These are phyloP conservation scores for Pseudogymnoascus sp. DNA, from an alignment of 2,329 filamentous ascomycete genomes.

Conservation along the genomic window DNA sequence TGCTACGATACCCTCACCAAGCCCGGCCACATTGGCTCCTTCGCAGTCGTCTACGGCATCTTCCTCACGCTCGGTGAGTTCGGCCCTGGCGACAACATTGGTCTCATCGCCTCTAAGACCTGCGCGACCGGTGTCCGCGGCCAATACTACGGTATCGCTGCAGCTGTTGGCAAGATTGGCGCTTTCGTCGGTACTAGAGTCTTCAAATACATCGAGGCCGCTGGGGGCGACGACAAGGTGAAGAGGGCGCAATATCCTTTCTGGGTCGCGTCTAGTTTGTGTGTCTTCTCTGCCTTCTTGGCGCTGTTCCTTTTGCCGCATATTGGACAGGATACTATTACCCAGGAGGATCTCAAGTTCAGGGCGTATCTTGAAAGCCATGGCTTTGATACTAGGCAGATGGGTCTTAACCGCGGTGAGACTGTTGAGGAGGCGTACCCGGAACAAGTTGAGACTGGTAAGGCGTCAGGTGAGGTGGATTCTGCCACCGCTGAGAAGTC, in stretches of 20 bases:
- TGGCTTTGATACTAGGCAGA: conserved; percentile 63
- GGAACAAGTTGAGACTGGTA: not conserved
- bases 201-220: conserved; percentile 62
- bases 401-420: conserved; percentile 35
- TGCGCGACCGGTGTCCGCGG: conserved; percentile 83
- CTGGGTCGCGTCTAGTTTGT: conserved; percentile 72
- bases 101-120: conserved; percentile 77
- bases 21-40: conserved; percentile 59
- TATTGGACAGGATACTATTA: conserved; percentile 80
- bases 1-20: conserved; percentile 64
- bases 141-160: conserved; percentile 64
- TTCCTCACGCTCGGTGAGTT: conserved; percentile 73
- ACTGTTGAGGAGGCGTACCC: conserved; percentile 2
- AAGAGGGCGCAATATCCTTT: conserved; percentile 81
- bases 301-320: conserved; percentile 63
- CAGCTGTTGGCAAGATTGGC: conserved; percentile 65
- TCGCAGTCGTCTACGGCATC: conserved; percentile 71
- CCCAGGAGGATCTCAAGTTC: conserved; percentile 67
- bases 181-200: conserved; percentile 83
- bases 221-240: conserved; percentile 48
- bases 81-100: conserved; percentile 87
- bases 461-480: not conserved
- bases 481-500: not conserved
- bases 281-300: conserved; percentile 63
- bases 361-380: conserved; percentile 62